phyloP scores from a whole-genome alignment of 805 yeast genomes.

The Suhomyces tanzawaensis region DNA sequence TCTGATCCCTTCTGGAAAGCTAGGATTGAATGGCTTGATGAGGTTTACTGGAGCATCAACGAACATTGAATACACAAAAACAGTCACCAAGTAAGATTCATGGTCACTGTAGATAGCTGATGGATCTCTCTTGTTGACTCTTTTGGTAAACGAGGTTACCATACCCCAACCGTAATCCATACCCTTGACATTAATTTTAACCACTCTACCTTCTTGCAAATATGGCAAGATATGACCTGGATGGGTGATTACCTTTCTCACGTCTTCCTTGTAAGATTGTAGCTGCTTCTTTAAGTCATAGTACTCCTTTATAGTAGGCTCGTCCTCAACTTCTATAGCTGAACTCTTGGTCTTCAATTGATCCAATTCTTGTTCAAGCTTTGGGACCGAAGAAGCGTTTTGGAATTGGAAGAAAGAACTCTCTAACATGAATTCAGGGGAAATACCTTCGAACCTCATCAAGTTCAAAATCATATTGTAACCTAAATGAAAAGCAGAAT shows the following conservation, averaged over 20 bases:
- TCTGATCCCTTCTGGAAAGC: constrained; percentile 83
- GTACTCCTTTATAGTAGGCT: constrained; percentile 70
- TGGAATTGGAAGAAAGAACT: constrained; percentile 94
- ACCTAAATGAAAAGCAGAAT: constrained; percentile 96
- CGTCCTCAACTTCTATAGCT: constrained; percentile 60
- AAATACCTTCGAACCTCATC: constrained; percentile 96
- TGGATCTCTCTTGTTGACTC: constrained; percentile 61
- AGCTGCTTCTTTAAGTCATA: constrained; percentile 78
- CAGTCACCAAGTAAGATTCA: constrained; percentile 85
- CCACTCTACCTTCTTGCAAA: constrained; percentile 83
- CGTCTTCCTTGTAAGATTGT: constrained; percentile 67
- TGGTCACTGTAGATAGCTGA: constrained; percentile 69
- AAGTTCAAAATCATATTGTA: constrained; percentile 95
- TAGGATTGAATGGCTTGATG: constrained; percentile 73
- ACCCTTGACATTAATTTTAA: constrained; percentile 60
- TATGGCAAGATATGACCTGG: constrained; percentile 85
- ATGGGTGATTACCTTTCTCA: constrained; percentile 80
- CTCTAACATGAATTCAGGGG: constrained; percentile 96
- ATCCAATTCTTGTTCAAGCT: constrained; percentile 64
- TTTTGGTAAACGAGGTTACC: constrained; percentile 71
- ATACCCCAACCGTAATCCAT: constrained; percentile 96
- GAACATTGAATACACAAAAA: constrained; percentile 73
- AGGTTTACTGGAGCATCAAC: constrained; percentile 81
- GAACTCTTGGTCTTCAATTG: constrained; percentile 52
- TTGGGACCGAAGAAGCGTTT: constrained; percentile 86